Percentiles rank a stretch among this genome's conserved stretches.
phyloP scores from a whole-genome alignment of 2,329 filamentous ascomycete genomes.

The Penicillium frequentans region DNA sequence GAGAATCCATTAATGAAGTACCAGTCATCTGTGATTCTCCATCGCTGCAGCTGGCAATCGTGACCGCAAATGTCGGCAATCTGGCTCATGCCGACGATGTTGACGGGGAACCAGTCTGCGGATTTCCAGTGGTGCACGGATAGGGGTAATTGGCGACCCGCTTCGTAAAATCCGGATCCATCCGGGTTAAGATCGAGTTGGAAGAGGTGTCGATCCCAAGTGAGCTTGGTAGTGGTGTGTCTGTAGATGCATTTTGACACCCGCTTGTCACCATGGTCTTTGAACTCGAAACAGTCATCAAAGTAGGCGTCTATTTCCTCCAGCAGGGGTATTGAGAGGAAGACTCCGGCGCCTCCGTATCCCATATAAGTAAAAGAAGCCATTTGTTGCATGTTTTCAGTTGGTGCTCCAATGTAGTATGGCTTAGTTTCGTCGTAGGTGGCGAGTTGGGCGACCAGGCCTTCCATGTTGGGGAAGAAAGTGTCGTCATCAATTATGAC shows the following conservation, averaged over 20 bases:
- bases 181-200: slow-evolving; percentile 57
- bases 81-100: slow-evolving; percentile 48
- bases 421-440: slow-evolving; percentile 47
- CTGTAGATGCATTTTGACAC: slow-evolving; percentile 55
- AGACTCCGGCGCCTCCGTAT: slow-evolving; percentile 58
- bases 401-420: slow-evolving; percentile 55
- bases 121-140: slow-evolving; percentile 60
- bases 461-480: slow-evolving; percentile 56
- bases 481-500: slow-evolving; percentile 61
- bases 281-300: slow-evolving; percentile 48
- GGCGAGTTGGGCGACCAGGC: slow-evolving; percentile 46
- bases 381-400: slow-evolving; percentile 53
- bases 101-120: slow-evolving; percentile 43
- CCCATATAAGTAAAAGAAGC: slow-evolving; percentile 55
- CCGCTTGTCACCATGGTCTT: slow-evolving; percentile 51
- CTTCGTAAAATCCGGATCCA: slow-evolving; percentile 58
- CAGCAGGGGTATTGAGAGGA: slow-evolving; percentile 53
- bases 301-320: slow-evolving; percentile 46
- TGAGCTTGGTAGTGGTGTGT: slow-evolving; percentile 53
- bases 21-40: slow-evolving; percentile 39
- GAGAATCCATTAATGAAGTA: slow-evolving; percentile 58
- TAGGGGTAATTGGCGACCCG: slow-evolving; percentile 47
- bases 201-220: slow-evolving; percentile 51
- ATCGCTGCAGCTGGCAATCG: slow-evolving; percentile 54
- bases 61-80: slow-evolving; percentile 51